Evolutionary conservation across 306 rosid genomes (phyloP).

Genomic region (Adenanthera pavonina): DNA sequence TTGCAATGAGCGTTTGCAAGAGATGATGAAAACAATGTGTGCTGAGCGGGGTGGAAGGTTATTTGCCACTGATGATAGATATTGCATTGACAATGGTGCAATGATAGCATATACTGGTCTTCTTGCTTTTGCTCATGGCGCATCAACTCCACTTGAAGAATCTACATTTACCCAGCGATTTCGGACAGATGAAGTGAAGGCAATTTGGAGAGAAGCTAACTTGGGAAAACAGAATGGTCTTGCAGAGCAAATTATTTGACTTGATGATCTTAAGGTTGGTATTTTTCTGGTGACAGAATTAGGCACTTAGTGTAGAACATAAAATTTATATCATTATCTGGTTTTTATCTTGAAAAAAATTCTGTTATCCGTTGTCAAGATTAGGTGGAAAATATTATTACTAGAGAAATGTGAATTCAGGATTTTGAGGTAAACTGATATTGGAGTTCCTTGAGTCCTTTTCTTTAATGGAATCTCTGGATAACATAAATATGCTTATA

Average conservation of each 20-base stretch:
- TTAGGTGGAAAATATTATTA: constrained; percentile 12
- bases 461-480: not conserved
- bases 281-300: not conserved
- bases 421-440: constrained; percentile 6
- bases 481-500: not conserved
- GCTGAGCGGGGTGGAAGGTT: constrained; percentile 84
- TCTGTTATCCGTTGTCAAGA: not conserved
- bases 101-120: constrained; percentile 97
- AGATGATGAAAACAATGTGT: constrained; percentile 96
- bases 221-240: constrained; percentile 39
- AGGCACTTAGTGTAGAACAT: constrained; percentile 1
- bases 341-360: not conserved
- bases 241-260: constrained; percentile 42
- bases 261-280: constrained; percentile 34
- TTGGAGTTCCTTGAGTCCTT: not conserved
- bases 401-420: not conserved
- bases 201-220: constrained; percentile 78
- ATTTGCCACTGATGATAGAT: constrained; percentile 94
- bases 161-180: constrained; percentile 86
- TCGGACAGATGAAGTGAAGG: constrained; percentile 92
- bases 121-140: constrained; percentile 77
- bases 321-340: not conserved
- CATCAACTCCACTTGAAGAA: constrained; percentile 68
- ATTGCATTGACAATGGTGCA: constrained; percentile 92
- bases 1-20: constrained; percentile 87